Evolutionary conservation across 2,329 filamentous ascomycete species (phyloP).

Genomic region (Macrophomina phaseolina): DNA sequence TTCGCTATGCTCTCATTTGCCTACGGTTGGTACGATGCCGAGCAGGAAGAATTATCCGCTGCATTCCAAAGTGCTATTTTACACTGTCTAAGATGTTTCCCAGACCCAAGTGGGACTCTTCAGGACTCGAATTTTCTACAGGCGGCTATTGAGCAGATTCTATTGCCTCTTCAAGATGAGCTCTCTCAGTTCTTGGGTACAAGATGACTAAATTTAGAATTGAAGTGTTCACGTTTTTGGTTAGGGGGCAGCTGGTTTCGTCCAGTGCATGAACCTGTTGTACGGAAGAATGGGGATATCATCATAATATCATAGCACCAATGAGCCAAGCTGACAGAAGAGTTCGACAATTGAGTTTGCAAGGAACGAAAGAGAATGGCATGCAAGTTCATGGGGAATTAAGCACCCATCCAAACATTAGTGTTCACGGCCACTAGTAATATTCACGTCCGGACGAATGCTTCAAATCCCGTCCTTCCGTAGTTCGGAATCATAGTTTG

Average conservation of each 20-base stretch:
- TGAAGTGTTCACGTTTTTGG: no score
- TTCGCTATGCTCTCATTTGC: constrained; percentile 39
- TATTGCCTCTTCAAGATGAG: constrained; percentile 45
- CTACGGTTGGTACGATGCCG: constrained; percentile 41
- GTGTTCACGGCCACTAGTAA: neutral
- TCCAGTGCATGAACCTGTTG: no score
- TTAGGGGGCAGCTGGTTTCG: no score
- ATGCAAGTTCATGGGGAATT: no score
- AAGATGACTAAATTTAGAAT: constrained; percentile 28
- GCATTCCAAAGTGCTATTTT: constrained; percentile 42
- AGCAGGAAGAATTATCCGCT: constrained; percentile 44
- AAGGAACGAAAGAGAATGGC: no score
- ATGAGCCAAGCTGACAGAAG: no score
- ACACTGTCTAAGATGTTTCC: constrained; percentile 43
- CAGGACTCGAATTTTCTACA: constrained; percentile 44
- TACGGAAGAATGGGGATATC: no score
- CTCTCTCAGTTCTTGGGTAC: constrained; percentile 42
- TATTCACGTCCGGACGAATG: neutral
- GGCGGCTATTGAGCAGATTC: constrained; percentile 44
- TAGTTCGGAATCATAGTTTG: no score
- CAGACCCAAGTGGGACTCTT: constrained; percentile 41
- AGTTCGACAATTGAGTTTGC: no score
- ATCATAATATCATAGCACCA: no score
- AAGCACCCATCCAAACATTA: no score
- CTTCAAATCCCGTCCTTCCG: no score